These are phyloP conservation scores for Yamadazyma siamensis DNA, from an alignment of 1,139 yeast genomes.

Conservation along the genomic window DNA sequence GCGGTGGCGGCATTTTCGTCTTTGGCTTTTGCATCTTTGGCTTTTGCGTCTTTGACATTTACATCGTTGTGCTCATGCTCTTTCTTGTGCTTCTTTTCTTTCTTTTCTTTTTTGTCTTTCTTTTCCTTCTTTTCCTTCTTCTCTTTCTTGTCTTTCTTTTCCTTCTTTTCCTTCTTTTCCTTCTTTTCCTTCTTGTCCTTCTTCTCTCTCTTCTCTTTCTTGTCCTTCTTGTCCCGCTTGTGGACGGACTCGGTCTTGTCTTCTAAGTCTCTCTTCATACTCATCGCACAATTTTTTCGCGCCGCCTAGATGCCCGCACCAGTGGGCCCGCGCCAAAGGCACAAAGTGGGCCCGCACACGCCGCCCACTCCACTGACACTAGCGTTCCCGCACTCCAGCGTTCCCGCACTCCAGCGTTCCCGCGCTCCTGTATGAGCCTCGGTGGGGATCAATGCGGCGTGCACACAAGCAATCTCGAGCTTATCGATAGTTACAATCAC, in stretches of 20 bases:
- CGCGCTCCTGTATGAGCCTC: no score
- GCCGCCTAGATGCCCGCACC: not conserved
- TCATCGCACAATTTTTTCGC: constrained; percentile 5
- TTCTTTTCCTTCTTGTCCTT: constrained; percentile 30
- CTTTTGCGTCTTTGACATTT: constrained; percentile 12
- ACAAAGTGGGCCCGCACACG: no score
- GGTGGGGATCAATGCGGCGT: no score
- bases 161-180: constrained; percentile 45
- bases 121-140: constrained; percentile 42
- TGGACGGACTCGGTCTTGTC: constrained; percentile 23
- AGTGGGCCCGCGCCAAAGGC: no score
- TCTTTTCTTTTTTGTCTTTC: constrained; percentile 46
- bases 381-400: no score
- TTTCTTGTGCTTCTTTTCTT: constrained; percentile 25
- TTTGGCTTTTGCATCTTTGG: constrained; percentile 6
- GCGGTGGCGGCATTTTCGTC: constrained; percentile 15
- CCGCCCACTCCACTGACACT: no score
- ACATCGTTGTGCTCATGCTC: no score
- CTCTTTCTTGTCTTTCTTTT: constrained; percentile 35
- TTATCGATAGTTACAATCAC: no score
- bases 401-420: no score
- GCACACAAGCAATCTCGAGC: no score
- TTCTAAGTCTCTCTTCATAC: constrained; percentile 20
- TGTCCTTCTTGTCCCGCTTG: constrained; percentile 16
- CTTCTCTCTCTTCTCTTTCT: constrained; percentile 23